Evolutionary conservation across 306 rosid genomes (phyloP), one percentile per base, ranked within the genome.

Genomic region (Potentilla sterilis): DNA sequence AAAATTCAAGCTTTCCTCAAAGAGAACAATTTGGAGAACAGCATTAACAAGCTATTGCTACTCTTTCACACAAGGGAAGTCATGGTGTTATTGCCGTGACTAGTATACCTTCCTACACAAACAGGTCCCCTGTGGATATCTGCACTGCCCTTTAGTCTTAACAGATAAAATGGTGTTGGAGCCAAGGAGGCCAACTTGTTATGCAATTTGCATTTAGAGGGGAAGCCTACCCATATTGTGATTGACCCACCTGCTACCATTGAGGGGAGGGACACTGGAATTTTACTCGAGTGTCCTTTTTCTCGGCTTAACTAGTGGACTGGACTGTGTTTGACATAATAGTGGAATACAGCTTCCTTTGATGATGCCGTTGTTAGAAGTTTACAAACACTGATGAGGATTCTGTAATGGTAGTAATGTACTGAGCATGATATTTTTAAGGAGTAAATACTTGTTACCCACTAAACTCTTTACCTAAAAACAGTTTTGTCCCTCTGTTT

Each of bases 41-140:
- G 68, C 67, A 85, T 88, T 46, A 70, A 35, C n/a, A 75, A 67
- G 97, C 90, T 81, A 96, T 92, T 72, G 85, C 92, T 78, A 95
- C 98, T 61, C 98, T 95, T 64, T 97, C 98, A 51, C 97, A 95
- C 86, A 92, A 92, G 90, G 85, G 91, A 88, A 85, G 97, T 73
- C 98, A 95, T 73, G 97, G 97, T 43, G 83, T 95, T 57, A 89
- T 86, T 70, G 97, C 92, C 0, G 89, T 95, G 13, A 97, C 97
- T 10, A 86, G 85, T 95, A 90, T 64, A 61, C 86, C 64, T 89
- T 87, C 69, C 83, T 82, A 19, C 78, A 90, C 78, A 77, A 87
- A 59, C 48, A 72, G 46, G 97, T 88, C 28, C 48, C 93, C 96
- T 0, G 96, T 92, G 67, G 80, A 87, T 71, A 71, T 95, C 89